phyloP scores from a whole-genome alignment of 2,329 filamentous ascomycete genomes.

The Cladosporium sphaerospermum region DNA sequence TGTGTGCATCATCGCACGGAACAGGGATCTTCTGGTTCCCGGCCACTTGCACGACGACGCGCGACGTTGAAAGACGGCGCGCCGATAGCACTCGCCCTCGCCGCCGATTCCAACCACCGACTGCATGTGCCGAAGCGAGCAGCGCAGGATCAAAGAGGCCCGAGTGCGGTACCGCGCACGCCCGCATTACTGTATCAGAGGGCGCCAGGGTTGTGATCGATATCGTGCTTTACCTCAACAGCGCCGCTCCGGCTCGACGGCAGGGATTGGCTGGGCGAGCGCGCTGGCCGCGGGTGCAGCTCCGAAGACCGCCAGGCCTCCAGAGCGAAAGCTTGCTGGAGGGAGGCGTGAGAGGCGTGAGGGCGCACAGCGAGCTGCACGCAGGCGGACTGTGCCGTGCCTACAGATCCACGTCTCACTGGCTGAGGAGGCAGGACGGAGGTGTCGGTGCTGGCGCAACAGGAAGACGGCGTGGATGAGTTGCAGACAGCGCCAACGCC shows the following conservation, averaged over 20 bases:
- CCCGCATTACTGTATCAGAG: slow-evolving; percentile 3
- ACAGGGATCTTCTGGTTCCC: background rate
- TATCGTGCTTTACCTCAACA: slow-evolving; percentile 6
- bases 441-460: too few relatives aligned
- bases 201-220: background rate
- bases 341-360: background rate
- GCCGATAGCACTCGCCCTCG: too few relatives aligned
- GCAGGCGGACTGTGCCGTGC: slow-evolving; percentile 3
- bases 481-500: background rate
- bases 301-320: background rate
- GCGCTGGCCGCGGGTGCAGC: slow-evolving; percentile 1
- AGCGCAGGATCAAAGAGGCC: background rate
- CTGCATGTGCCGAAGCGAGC: background rate
- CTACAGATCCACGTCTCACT: slow-evolving; percentile 10
- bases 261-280: background rate
- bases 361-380: slow-evolving; percentile 1
- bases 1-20: slow-evolving; percentile 5
- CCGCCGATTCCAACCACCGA: background rate
- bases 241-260: background rate
- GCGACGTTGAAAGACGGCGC: too few relatives aligned
- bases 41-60: slow-evolving; percentile 2
- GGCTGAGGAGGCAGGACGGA: background rate
- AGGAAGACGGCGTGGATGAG: background rate
- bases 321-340: background rate
- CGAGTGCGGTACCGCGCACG: background rate